Base-by-base conservation (phyloP, 495 filamentous ascomycete species). In the Cercophora newfieldiana region DNA sequence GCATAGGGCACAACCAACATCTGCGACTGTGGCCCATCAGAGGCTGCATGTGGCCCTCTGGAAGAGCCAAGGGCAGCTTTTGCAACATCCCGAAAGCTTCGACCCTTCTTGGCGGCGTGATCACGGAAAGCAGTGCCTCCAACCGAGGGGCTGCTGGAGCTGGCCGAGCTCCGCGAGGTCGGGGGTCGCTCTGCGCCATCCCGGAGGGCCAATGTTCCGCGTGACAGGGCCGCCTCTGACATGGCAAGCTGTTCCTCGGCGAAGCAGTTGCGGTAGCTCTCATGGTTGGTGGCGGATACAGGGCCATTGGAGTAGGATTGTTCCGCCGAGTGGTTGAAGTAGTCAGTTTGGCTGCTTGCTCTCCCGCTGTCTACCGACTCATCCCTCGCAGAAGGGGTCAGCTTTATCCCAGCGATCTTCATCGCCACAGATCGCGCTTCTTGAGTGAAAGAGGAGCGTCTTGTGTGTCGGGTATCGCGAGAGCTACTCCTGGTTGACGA, bases 381-480 rank as follows among this genome's bases (percentile, higher is more conserved):
- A 0, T 66, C 66, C 64, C 48, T 68, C 7, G 51, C 48, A 1
- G 63, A 48, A 3, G 69, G 55, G 14, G 64, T 54, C 6, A 66
- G n/a, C 48, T 30, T 71, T 1, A 67, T 44, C 19, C 69, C 67
- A 7, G 71, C 60, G 51, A 77, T 66, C 59, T 69, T 75, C 73
- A 71, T 68, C 1, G 75, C 75, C 14, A 67, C 68, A 7, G 61
- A 64, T 60, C 63, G 74, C 19, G 73, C 72, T 8, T 77, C 73
- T 24, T 67, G 68, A 2, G 68, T 69, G 14, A 76, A 56, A 10
- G 75, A 76, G 1, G 70, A 65, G 6, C 75, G 69, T 31, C 72
- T 66, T 7, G 60, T 63, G 24, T 67, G 61, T 21, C 67, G 68
- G 18, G 51, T 66, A n/a, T 61, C 60, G 26, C 69, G 58, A n/a